phyloP scores from a whole-genome alignment of 352 stramenopile genomes.

The Phytophthora meadii region DNA sequence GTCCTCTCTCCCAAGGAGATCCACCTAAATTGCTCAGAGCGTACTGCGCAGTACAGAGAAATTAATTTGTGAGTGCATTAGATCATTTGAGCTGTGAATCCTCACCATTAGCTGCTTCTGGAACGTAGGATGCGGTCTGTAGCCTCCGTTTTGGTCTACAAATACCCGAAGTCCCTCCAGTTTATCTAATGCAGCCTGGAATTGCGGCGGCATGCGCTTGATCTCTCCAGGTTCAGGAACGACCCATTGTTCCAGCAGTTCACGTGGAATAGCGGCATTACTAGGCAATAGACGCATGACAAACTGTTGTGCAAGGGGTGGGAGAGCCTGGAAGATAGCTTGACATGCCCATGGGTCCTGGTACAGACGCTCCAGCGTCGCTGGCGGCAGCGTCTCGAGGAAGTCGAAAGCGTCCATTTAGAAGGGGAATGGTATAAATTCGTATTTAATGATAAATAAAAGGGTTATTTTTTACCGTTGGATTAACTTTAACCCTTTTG shows the following conservation, averaged over 20 bases:
- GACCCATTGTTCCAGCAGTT: slow-evolving; percentile 76
- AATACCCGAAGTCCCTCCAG: slow-evolving; percentile 71
- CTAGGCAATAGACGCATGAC: slow-evolving; percentile 88
- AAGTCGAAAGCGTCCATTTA: slow-evolving; percentile 89
- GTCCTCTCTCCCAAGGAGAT: slow-evolving; percentile 74
- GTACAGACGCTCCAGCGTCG: slow-evolving; percentile 82
- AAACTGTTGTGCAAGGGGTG: slow-evolving; percentile 89
- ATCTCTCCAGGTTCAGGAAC: slow-evolving; percentile 43
- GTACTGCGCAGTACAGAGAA: slow-evolving; percentile 40
- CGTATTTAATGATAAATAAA: too few relatives aligned
- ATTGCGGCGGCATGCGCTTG: slow-evolving; percentile 56
- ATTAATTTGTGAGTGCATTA: too few relatives aligned
- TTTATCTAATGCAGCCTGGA: slow-evolving; percentile 61
- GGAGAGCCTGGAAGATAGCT: slow-evolving; percentile 89
- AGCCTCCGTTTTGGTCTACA: slow-evolving; percentile 45
- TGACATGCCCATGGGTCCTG: slow-evolving; percentile 90
- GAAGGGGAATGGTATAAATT: too few relatives aligned
- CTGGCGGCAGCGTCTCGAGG: slow-evolving; percentile 79
- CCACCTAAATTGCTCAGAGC: slow-evolving; percentile 76
- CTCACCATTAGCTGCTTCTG: slow-evolving; percentile 69
- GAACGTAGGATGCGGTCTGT: slow-evolving; percentile 62
- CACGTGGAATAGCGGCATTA: slow-evolving; percentile 51
- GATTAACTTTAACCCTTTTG: too few relatives aligned
- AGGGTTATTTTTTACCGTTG: too few relatives aligned
- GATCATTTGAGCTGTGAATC: too few relatives aligned